Base-by-base conservation (phyloP, 2,329 filamentous ascomycete genomes). In the Lasiodiplodia theobromae region DNA sequence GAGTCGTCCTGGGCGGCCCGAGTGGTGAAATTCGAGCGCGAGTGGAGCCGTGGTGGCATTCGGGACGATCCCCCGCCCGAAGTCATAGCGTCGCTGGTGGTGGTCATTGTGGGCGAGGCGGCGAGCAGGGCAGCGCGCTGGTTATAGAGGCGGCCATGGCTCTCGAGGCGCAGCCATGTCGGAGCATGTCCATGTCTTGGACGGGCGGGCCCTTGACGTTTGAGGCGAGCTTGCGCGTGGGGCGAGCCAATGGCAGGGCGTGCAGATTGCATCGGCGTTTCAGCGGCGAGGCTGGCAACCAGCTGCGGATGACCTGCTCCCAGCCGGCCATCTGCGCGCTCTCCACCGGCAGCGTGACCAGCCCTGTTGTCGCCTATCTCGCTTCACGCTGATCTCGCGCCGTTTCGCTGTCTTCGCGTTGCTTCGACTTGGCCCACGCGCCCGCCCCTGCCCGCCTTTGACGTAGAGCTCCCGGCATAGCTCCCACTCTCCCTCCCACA, bases 1-100 rank as follows among this genome's bases (percentile, higher is more conserved):
- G 78, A 77, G 65, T 81, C 78, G 72, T 85, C 84, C 62, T 75
- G 77, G 25, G 84, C 82, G 25, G 82, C 80, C 21, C 80, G 77
- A 23, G 82, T 75, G 60, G 81, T 78, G 72, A 85, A 85, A 71
- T 80, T 84, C 38, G 67, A 68, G 65, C 44, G 65, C 12, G 65
- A 67, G 57, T 63, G 66, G 66, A 58, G 52, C 58, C 47, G 49
- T 52, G 67, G 56, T 44, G 66, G 66, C 66, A 68, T 68, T 52
- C 58, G 67, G 53, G 65, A 67, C 44, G 65, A 67, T 57, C 51
- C 51, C 38, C 64, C 64, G 51, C 63, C 21, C 23, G 64, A 64
- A 64, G 60, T 25, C 65, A 67, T 67, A 28, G 53, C 53, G 28
- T 47, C 31, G n/a, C 44, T 47, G 64, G 34, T 34, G 34, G 52